Evolutionary conservation across 75 land plant genomes (phyloP), one percentile per base, ranked within the genome.

Genomic region (Sequoiadendron giganteum): DNA sequence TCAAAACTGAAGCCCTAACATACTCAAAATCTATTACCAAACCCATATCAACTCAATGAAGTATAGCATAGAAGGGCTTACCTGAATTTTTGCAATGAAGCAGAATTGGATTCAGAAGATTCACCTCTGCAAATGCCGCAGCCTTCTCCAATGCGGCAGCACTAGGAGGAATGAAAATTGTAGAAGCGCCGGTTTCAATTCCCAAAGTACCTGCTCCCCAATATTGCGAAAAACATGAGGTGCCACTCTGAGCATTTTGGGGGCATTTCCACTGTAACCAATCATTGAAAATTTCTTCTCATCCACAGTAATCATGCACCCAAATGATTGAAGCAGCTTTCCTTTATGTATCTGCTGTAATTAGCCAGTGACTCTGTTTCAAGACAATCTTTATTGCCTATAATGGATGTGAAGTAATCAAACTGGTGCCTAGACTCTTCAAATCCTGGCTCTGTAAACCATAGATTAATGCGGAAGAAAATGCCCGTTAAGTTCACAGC

Each of bases 231-330:
- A 97, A 11, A 95, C 92, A 72, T 94, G 96, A 25, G 96, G 95
- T 25, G 95, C 78, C 49, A 96, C 86, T 56, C 93, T 97, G 70
- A 97, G 92, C 96, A 96, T 94, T 87, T 97, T 98, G 10, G 96
- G 92, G 25, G 97, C 98, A 84, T 97, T 97, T 89, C 96, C 97
- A 72, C 98, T 96, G 86, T 91, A 97, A 3, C 94, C 99, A 36
- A 95, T 83, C 82, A 97, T 90, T 42, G 86, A 25, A 54, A 96
- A 94, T 61, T 87, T 92, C 25, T 92, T 56, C 65, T 93, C 95
- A 55, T 96, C 95, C 43, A 96, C 90, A 0, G 98, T 97, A 36
- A 97, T 90, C 93, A 97, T 42, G 85, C 98, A 97, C 45, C 99
- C 99, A 86, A 96, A 97, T 28, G 98, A 94, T 89, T 97, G 98